Evolutionary conservation across 805 yeast genomes (phyloP).

Genomic region (Candida stauntonica): DNA sequence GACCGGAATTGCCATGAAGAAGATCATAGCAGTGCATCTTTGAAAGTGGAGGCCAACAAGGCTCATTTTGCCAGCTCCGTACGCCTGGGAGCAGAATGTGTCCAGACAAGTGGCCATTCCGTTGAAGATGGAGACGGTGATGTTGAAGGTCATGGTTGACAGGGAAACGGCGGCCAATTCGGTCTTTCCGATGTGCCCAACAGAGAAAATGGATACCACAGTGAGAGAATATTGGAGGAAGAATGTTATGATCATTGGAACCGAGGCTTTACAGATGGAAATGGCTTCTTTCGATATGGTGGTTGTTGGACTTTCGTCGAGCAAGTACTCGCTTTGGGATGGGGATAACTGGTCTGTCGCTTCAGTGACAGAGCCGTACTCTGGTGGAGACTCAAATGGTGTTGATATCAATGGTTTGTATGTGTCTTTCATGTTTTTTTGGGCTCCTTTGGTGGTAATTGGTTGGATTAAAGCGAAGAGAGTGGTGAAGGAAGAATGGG

Average conservation of each 20-base stretch:
- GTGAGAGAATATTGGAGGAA: conserved; percentile 68
- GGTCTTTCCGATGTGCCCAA: conserved; percentile 67
- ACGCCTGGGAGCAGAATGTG: conserved; percentile 72
- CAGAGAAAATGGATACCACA: conserved; percentile 71
- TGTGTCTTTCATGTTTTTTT: too few species aligned
- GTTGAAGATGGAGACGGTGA: conserved; percentile 58
- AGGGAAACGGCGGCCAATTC: conserved; percentile 67
- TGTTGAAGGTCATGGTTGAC: conserved; percentile 67
- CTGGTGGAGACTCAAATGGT: conserved; percentile 3
- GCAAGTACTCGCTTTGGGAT: not conserved
- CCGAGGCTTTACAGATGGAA: conserved; percentile 39
- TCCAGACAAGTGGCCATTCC: conserved; percentile 70
- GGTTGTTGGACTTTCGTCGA: not conserved
- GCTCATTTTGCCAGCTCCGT: conserved; percentile 54
- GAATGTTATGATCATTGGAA: conserved; percentile 64
- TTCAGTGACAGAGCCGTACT: conserved; percentile 7
- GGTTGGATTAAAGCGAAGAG: too few species aligned
- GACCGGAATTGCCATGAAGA: conserved; percentile 48
- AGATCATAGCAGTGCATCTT: conserved; percentile 51
- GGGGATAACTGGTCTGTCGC: not conserved
- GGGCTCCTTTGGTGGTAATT: too few species aligned
- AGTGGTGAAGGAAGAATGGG: too few species aligned
- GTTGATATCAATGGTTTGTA: conserved; percentile 2
- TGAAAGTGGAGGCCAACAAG: conserved; percentile 61
- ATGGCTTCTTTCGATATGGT: conserved; percentile 26